Evolutionary conservation across 2,329 filamentous ascomycete genomes (phyloP), one percentile per base, ranked within the genome.

Genomic region (Neopestalotiopsis sp.): DNA sequence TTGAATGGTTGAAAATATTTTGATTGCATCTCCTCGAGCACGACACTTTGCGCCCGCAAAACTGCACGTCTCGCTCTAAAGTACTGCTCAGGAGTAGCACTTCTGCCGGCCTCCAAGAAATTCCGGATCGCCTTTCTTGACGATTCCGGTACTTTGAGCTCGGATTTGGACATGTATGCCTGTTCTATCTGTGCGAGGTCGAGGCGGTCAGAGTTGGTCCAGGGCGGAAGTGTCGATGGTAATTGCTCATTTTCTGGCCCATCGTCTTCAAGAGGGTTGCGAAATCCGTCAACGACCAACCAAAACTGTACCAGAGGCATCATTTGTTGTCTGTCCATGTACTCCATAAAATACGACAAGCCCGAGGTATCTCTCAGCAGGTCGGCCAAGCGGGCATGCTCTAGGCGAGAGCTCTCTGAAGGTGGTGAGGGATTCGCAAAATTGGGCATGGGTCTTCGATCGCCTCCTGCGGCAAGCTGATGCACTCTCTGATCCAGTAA

Each of bases 301-400:
- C 95, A 99, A 80, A 98, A 99, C 76, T 99, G 96, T 5, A 99
- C 95, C 61, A 98, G 83, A 14, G 92, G 88, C 91, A 98, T 95
- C 32, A 95, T 85, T 17, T 88, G 87, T 77, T 95, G 92, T 57
- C 96, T 91, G 78, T 99, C 96, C 96, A 99, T 99, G 76, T 94
- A 98, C 78, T 99, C 96, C 96, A 99, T 99, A 82, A 99, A 98
- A 78, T 97, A 99, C 2, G 96, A 98, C 9, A 99, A 85, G 0
- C 94, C 95, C 1, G 95, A 92, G 2, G 96, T 89, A 79, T 97
- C 94, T 73, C 95, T 92, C 69, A 99, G 85, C n/a, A 99, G 86
- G 72, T 98, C 94, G 13, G 91, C 89, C 2, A 98, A 84, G 0
- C 93, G 91, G 7, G 92, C 91, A 74, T 92, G 92, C 72, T 94